phyloP scores from a whole-genome alignment of 768 basidiomycete genomes.

The Aureoboletus auriporus region DNA sequence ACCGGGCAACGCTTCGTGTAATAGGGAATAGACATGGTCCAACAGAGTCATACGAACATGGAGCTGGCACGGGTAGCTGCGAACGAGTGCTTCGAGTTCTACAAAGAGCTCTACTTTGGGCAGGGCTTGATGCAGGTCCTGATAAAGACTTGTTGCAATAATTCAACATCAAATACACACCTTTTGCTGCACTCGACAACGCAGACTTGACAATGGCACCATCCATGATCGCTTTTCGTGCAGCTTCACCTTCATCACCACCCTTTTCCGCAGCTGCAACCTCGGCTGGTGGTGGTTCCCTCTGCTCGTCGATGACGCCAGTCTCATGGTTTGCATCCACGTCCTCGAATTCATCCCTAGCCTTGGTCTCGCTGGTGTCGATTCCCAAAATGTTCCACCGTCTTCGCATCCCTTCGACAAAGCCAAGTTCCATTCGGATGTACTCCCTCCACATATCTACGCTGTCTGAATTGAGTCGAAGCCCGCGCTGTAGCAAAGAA shows the following conservation, averaged over 20 bases:
- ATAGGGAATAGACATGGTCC: constrained; percentile 40
- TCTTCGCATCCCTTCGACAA: constrained; percentile 72
- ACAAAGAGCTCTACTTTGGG: constrained; percentile 40
- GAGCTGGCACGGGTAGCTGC: constrained; percentile 39
- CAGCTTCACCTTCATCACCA: constrained; percentile 48
- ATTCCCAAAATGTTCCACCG: constrained; percentile 83
- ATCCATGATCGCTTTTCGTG: constrained; percentile 64
- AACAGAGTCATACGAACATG: constrained; percentile 38
- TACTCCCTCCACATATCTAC: constrained; percentile 86
- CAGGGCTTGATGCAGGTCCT: constrained; percentile 29
- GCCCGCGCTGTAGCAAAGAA: constrained; percentile 77
- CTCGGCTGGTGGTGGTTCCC: constrained; percentile 22
- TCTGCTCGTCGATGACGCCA: constrained; percentile 19
- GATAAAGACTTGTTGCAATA: constrained; percentile 9
- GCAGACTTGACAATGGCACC: constrained; percentile 79
- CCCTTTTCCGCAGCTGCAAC: constrained; percentile 32
- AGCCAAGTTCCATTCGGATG: constrained; percentile 85
- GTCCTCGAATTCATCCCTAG: constrained; percentile 20
- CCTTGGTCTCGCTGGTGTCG: constrained; percentile 10
- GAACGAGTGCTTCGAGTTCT: constrained; percentile 39
- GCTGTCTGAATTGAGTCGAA: constrained; percentile 71
- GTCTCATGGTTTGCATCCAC: constrained; percentile 10
- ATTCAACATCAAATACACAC: constrained; percentile 35
- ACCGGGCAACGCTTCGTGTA: constrained; percentile 34
- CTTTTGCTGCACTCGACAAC: constrained; percentile 70